Evolutionary conservation across 176 grass and related monocot species (phyloP), one percentile per base, ranked within the genome.

Genomic region (Eleusine indica): DNA sequence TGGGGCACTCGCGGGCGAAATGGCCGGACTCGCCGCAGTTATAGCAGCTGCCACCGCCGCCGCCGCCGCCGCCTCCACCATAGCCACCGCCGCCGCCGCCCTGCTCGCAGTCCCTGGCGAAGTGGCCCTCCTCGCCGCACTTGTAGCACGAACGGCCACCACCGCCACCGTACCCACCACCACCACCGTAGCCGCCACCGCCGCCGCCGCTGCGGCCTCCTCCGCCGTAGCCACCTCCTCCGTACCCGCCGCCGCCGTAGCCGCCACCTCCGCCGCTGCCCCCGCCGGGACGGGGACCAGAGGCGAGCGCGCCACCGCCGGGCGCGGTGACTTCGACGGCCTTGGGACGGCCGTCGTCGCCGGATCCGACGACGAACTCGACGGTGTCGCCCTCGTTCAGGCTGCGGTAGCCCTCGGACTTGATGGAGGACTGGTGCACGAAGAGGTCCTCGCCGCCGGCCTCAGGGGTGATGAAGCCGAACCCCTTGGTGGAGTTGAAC

Each of bases 121-220:
- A 85, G 68, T 91, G 89, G 2, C 89, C 90, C 14, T 82, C 38
- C 71, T 85, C 86, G 0, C 89, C 89, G 12, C 89, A 91, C 76
- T 84, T 88, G 75, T 77, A 90, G 74, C 88, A 90, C 1, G 3
- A 30, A 38, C 65, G 29, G 15, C 65, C 62, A 25, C 75, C 75
- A 0, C 56, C 54, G 11, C 8, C 58, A 16, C 32, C 42, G 6
- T 63, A 63, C 21, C 42, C 25, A 8, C 81, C 70, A 0, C 70
- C 80, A 0, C 80, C 68, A 4, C 74, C 12, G 74, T 28, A 28
- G 19, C 51, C 52, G 4, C 63, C 77, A 0, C 66, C 65, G 14
- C 75, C 77, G 11, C 32, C 32, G 32, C 32, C 49, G 2, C 8
- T 21, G 17, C 73, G 57, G 29, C 70, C 32, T 56, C 65, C 70